These are phyloP conservation scores for Phyllosticta capitalensis DNA, from an alignment of 2,329 filamentous ascomycete species.

Conservation along the genomic window DNA sequence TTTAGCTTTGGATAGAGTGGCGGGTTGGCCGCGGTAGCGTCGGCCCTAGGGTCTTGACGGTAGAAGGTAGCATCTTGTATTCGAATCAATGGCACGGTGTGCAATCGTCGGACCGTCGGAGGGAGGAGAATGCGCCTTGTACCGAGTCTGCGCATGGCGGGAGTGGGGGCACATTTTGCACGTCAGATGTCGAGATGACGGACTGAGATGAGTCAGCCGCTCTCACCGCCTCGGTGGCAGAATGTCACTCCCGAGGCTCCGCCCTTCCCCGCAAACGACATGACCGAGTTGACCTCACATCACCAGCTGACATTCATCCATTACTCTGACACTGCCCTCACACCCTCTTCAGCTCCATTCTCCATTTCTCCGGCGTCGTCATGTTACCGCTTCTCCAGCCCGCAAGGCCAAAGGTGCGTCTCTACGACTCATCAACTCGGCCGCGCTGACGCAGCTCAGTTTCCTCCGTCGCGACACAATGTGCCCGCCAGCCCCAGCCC, in stretches of 20 bases:
- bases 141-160: constrained; percentile 1
- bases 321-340: background rate
- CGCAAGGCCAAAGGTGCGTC: constrained; percentile 29
- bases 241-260: too few relatives aligned
- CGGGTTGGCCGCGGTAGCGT: constrained; percentile 46
- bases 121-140: background rate
- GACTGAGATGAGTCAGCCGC: too few relatives aligned
- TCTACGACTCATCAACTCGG: background rate
- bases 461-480: background rate
- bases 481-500: background rate
- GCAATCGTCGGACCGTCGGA: background rate
- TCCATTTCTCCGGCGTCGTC: background rate
- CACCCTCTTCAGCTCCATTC: background rate
- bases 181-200: background rate
- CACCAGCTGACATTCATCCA: background rate
- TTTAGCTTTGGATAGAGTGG: constrained; percentile 62
- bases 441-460: background rate
- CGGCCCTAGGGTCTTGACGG: constrained; percentile 52
- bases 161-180: background rate
- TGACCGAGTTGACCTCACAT: background rate
- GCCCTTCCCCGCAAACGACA: background rate
- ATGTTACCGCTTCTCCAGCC: constrained; percentile 34
- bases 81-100: constrained; percentile 37
- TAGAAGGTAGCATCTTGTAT: constrained; percentile 80
- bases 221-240: too few relatives aligned